Base-by-base conservation (phyloP, 1,284 basidiomycete species). In the Ganoderma resinaceum region DNA sequence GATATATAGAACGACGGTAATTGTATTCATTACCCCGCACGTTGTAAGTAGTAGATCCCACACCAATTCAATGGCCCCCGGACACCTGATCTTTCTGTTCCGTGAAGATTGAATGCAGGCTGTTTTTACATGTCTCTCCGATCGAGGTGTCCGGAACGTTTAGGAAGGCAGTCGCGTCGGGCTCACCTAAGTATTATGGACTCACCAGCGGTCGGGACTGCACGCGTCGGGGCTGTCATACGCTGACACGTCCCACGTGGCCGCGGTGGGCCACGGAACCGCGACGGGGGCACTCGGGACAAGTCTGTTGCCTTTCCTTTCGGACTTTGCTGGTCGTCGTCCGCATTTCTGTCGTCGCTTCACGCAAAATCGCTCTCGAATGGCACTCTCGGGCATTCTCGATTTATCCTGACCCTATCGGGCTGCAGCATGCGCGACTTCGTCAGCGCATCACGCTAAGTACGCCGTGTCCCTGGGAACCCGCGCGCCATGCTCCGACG, bases 301-400 rank as follows among this genome's bases (percentile, higher is more conserved):
- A 4, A 9, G 49, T 53, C 3, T 14, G 23, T 20, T 20, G n/a
- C 33, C 29, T 49, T 49, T 3, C 11, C n/a, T 12, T 49, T 26
- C 46, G 46, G 43, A 46, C 43, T 12, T 11, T 49, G 11, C 11
- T 49, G 0, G 43, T 46, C 43, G 49, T 52, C 52, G 52, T 49
- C 14, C 23, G 9, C 46, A 23, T 49, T 23, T 14, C 7, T 16
- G 52, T 33, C 52, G 29, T 7, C 16, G 52, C 52, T 29, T 31
- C 52, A 55, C 33, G 52, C n/a, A n/a, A n/a, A n/a, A n/a, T 55
- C 11, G 52, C 16, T 55, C 29, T 55, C 29, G 52, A 55, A 55
- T 55, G 18, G 20, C 29, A 55, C 52, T 55, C 52, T 33, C 52
- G 52, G 29, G 18, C 31, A 33, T 33, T 29, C 52, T 55, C 46